A percentile compares a stretch with the other conserved stretches of the same genome.
These are phyloP conservation scores for Coemansia sp. DNA, from an alignment of 192 early-diverging fungal genomes.

Conservation along the genomic window DNA sequence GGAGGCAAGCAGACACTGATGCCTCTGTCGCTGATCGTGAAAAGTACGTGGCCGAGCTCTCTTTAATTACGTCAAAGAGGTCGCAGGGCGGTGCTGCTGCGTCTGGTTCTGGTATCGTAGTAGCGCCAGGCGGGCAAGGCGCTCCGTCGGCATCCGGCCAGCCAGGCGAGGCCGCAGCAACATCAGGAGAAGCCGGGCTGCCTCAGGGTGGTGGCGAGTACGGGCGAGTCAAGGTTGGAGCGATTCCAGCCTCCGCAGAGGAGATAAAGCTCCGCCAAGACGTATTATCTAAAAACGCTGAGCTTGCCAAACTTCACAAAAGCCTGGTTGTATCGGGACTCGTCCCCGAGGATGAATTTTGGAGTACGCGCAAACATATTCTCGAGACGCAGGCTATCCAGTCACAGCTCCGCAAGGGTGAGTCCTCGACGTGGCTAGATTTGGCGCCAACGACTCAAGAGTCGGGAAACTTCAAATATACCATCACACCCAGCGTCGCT, in stretches of 20 bases:
- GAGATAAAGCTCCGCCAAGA: conserved; percentile 64
- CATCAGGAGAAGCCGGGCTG: conserved; percentile 10
- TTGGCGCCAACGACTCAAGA: conserved; percentile 68
- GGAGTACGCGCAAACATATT: conserved; percentile 77
- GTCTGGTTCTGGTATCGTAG: background rate
- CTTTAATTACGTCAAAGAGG: conserved; percentile 17
- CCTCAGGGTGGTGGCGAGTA: conserved; percentile 32
- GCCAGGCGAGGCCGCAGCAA: conserved; percentile 1
- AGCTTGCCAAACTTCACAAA: conserved; percentile 71
- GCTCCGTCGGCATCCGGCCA: background rate
- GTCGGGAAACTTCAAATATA: conserved; percentile 80
- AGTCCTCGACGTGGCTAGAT: conserved; percentile 73
- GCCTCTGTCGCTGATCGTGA: conserved; percentile 56
- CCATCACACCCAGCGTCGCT: conserved; percentile 87
- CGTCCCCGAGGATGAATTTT: conserved; percentile 94
- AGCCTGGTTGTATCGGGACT: conserved; percentile 75
- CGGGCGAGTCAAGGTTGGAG: conserved; percentile 49
- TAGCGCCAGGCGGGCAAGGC: conserved; percentile 5
- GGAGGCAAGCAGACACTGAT: conserved; percentile 53
- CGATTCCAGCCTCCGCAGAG: conserved; percentile 56
- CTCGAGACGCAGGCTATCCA: conserved; percentile 73
- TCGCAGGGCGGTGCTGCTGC: background rate
- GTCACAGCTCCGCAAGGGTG: conserved; percentile 78
- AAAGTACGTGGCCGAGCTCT: conserved; percentile 45
- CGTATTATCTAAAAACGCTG: conserved; percentile 68